Conservation (phyloP, 2,329 filamentous ascomycete genomes). For the Diaporthe longicolla region DNA sequence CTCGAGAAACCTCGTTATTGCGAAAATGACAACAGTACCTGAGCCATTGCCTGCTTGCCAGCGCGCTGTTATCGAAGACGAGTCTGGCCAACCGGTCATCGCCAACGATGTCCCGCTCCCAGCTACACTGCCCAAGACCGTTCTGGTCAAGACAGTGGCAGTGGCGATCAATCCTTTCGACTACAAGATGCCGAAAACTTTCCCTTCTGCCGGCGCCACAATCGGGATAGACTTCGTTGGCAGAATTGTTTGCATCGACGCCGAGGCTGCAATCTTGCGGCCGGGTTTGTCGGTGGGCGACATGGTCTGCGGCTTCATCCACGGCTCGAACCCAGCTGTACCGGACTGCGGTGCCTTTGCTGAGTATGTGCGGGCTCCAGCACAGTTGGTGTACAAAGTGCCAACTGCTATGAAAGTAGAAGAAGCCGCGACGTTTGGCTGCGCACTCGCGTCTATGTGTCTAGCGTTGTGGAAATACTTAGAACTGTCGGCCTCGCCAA, state of each 20-base stretch:
- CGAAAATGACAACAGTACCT: background rate
- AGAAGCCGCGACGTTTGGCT: background rate
- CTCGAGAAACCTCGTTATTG: too few relatives aligned
- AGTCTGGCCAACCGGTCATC: slow-evolving; percentile 10
- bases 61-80: background rate
- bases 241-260: background rate
- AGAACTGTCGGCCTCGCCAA: background rate
- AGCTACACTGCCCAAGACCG: background rate
- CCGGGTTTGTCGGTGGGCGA: background rate
- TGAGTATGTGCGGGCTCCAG: background rate
- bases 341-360: slow-evolving; percentile 10
- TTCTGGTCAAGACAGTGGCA: background rate
- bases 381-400: background rate
- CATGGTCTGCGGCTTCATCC: slow-evolving; percentile 13
- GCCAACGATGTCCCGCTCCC: background rate
- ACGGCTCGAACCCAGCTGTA: background rate
- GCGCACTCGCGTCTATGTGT: slow-evolving; percentile 1
- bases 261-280: background rate
- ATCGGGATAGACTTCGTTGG: slow-evolving; percentile 12
- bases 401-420: background rate
- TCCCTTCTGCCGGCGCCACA: background rate
- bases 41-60: background rate
- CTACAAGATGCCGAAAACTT: slow-evolving; percentile 12
- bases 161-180: slow-evolving; percentile 7
- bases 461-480: background rate